Base-by-base conservation (phyloP, 129 eudicot genomes). In the Artemisia argyi region DNA sequence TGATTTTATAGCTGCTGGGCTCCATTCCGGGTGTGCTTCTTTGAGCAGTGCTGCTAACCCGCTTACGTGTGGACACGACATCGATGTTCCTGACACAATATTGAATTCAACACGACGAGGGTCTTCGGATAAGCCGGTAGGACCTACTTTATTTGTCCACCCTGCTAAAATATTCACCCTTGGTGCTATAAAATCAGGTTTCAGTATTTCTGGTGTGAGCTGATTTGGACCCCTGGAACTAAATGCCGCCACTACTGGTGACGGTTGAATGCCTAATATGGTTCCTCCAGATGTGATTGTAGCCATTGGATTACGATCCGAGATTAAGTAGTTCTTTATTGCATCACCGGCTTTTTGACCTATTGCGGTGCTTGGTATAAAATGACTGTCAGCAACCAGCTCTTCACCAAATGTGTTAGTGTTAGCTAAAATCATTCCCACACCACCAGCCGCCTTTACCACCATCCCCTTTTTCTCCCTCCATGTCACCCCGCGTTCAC, bases 31-130 rank as follows among this genome's bases (percentile, higher is more conserved):
- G 71, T 88, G 96, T 11, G 80, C 87, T 7, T 78, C 78, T 76
- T 91, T 91, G 42, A 86, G 32, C 19, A 91, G 76, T 3, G 96
- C 91, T 11, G 96, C 96, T 70, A 91, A 63, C 64, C 97, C 97
- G 13, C 97, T 86, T 54, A 86, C 81, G 52, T 88, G 97, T 16
- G 97, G 96, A 87, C 96, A 91, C 19, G 97, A 88, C 97, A 91
- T 91, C 13, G 97, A 91, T 28, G 97, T 91, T 48, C 97, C 97
- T 3, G 97, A 91, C 24, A 88, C 28, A 76, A 91, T 88, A 64
- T 91, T 88, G 75, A 85, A 91, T 66, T 65, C 85, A 19, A 84
- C 91, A 58, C 54, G 86, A 22, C 96, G 73, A 6, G 72, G 28
- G 73, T 91, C 97, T 56, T 71, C 86, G 9, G 50, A 19, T 74